Conservation (phyloP, 192 early-diverging fungal species). For the Chytriomyces hyalinus region DNA sequence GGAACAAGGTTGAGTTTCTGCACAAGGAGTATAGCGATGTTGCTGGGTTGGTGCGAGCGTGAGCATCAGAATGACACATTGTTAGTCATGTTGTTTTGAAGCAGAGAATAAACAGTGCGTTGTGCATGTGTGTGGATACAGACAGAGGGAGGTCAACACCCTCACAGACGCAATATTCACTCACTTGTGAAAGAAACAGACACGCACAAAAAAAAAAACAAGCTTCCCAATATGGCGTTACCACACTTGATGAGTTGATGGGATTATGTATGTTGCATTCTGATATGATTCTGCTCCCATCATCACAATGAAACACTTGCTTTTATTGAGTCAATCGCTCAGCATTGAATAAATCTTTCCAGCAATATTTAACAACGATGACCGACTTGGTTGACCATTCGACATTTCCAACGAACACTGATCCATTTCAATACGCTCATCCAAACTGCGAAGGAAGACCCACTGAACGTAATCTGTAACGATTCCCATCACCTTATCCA, state of each 20-base stretch:
- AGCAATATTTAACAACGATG: constrained; percentile 32
- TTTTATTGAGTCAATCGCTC: not conserved
- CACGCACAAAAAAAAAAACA: too few relatives aligned
- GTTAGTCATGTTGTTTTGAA: too few relatives aligned
- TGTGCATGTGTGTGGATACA: too few relatives aligned
- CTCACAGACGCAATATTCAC: too few relatives aligned
- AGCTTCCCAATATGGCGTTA: too few relatives aligned
- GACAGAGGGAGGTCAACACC: too few relatives aligned
- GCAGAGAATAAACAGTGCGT: too few relatives aligned
- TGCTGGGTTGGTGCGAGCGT: not conserved
- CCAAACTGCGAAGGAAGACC: constrained; percentile 30
- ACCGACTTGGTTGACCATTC: constrained; percentile 15
- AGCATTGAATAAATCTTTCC: constrained; percentile 40
- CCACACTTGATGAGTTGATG: too few relatives aligned
- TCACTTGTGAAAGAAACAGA: too few relatives aligned
- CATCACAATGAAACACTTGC: not conserved
- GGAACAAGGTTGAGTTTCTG: constrained; percentile 2
- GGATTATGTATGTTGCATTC: too few relatives aligned
- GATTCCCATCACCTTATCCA: constrained; percentile 24
- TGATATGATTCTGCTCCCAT: too few relatives aligned
- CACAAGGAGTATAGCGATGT: constrained; percentile 1
- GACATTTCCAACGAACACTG: constrained; percentile 2
- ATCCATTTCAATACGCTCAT: constrained; percentile 33
- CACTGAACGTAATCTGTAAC: constrained; percentile 42
- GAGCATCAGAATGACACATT: too few relatives aligned